These are phyloP conservation scores for Kwoniella botswanensis DNA, from an alignment of 768 basidiomycete genomes.

Conservation along the genomic window DNA sequence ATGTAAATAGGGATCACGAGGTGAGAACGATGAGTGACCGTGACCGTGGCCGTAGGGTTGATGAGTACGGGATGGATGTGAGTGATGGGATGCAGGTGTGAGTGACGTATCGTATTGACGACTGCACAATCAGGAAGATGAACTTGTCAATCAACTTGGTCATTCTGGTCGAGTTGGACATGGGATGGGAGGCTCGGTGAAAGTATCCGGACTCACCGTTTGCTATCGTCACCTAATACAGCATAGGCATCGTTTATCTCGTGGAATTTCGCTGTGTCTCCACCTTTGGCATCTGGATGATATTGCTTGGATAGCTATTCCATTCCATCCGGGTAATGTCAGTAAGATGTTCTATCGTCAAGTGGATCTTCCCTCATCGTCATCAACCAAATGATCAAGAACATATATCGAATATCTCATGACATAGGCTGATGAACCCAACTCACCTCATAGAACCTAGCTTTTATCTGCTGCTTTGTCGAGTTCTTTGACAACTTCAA, in stretches of 20 bases:
- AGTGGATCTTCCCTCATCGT: no score
- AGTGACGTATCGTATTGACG: slow-evolving; percentile 37
- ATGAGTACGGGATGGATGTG: slow-evolving; percentile 4
- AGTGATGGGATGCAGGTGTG: slow-evolving; percentile 65
- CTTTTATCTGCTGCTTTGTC: slow-evolving; percentile 56
- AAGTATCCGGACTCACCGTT: slow-evolving; percentile 38
- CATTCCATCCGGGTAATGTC: not conserved
- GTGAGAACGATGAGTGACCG: slow-evolving; percentile 20
- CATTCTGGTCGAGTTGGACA: not conserved
- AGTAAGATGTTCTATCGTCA: not conserved
- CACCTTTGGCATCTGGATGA: slow-evolving; percentile 55
- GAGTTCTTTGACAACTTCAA: slow-evolving; percentile 43
- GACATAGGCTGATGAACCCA: not conserved
- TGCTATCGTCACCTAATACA: slow-evolving; percentile 52
- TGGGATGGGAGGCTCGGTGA: not conserved
- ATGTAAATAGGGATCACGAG: slow-evolving; percentile 22
- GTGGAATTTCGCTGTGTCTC: slow-evolving; percentile 49
- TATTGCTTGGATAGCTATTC: slow-evolving; percentile 53
- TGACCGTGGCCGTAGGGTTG: not conserved
- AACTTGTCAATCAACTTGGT: not conserved
- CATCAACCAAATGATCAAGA: no score
- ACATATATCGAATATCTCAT: not conserved
- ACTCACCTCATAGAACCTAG: slow-evolving; percentile 57
- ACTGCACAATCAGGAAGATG: slow-evolving; percentile 7
- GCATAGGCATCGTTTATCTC: slow-evolving; percentile 56